Conservation (phyloP, 108 stramenopile genomes). For the Tribonema minus region DNA sequence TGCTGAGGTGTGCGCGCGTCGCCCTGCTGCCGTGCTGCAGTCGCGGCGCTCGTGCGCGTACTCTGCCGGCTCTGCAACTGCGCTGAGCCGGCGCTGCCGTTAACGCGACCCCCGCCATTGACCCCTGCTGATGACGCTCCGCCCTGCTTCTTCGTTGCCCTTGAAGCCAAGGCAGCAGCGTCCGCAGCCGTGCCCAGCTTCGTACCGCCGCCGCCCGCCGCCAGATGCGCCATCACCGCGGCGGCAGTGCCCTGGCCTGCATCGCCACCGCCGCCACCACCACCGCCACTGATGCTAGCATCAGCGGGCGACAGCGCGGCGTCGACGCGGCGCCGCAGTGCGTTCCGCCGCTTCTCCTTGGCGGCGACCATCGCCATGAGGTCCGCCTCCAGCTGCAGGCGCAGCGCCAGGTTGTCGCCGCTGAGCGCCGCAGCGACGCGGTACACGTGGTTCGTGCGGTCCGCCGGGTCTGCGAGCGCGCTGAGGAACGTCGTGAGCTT, state of each 20-base stretch:
- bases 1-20: no score
- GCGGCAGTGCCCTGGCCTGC: no score
- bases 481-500: slow-evolving; percentile 17
- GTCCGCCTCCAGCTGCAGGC: slow-evolving; percentile 11
- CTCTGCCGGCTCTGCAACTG: no score
- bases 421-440: slow-evolving; percentile 9
- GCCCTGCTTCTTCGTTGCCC: background rate
- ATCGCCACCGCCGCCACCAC: no score
- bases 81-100: background rate
- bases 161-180: background rate
- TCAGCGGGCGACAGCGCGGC: background rate
- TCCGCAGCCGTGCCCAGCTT: background rate
- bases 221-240: no score
- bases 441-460: slow-evolving; percentile 12
- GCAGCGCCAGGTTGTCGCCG: background rate
- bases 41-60: no score
- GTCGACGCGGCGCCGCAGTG: slow-evolving; percentile 2
- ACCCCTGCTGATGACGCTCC: background rate
- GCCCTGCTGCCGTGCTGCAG: no score
- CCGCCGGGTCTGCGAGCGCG: slow-evolving; percentile 15
- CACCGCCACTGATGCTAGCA: no score
- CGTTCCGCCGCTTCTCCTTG: background rate
- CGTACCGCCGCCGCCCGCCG: background rate
- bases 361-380: slow-evolving; percentile 8
- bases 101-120: background rate